Evolutionary conservation across 345 rosid genomes (phyloP).

Genomic region (Bruguiera sexangula): DNA sequence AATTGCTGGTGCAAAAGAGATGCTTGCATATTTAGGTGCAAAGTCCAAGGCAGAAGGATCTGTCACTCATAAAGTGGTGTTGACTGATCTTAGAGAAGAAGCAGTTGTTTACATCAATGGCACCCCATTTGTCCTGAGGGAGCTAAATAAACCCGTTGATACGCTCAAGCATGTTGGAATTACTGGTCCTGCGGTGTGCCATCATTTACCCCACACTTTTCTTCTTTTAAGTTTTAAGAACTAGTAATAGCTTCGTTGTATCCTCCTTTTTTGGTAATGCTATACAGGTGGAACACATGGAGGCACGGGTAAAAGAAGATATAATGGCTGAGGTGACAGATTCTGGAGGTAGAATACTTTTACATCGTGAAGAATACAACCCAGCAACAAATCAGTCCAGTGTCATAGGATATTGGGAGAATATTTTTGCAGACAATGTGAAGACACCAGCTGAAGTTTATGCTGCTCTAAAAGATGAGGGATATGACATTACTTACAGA

Average conservation of each 20-base stretch:
- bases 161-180: constrained; percentile 92
- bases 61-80: constrained; percentile 45
- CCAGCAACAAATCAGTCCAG: constrained; percentile 65
- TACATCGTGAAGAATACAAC: constrained; percentile 90
- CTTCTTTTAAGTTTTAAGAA: neutral
- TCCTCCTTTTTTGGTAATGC: constrained; percentile 14
- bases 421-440: constrained; percentile 71
- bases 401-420: constrained; percentile 93
- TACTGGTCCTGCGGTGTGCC: constrained; percentile 76
- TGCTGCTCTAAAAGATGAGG: constrained; percentile 61
- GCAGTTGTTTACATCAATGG: constrained; percentile 91
- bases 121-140: constrained; percentile 86
- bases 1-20: constrained; percentile 74
- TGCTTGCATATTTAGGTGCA: constrained; percentile 79
- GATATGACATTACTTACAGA: constrained; percentile 59
- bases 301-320: constrained; percentile 85
- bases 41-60: constrained; percentile 51
- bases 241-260: neutral
- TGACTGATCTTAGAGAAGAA: constrained; percentile 93
- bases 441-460: constrained; percentile 93
- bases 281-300: constrained; percentile 82
- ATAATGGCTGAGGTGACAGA: constrained; percentile 66
- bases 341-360: constrained; percentile 80
- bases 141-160: constrained; percentile 85
- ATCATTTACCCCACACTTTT: constrained; percentile 7